A percentile compares a stretch with the other conserved stretches of the same genome.
phyloP scores from a whole-genome alignment of 345 rosid species.

The Aegle marmelos region DNA sequence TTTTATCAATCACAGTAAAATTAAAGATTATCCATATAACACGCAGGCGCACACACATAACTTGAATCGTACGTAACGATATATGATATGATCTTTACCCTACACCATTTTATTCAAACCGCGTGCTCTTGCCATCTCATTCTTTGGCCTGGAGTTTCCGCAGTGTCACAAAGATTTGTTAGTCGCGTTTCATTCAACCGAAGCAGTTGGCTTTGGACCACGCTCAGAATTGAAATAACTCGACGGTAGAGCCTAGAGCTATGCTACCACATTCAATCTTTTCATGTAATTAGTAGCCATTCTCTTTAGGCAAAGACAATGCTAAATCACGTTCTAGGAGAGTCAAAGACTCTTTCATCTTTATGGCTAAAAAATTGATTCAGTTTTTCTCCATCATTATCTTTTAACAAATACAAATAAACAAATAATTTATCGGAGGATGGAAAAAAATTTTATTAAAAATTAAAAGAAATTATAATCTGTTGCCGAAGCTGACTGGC shows the following conservation, averaged over 20 bases:
- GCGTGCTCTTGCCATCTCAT: neutral
- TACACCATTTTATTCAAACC: neutral
- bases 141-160: neutral
- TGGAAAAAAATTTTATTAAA: too few relatives aligned
- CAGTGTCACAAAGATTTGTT: neutral
- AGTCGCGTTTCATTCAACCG: neutral
- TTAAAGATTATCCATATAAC: too few relatives aligned
- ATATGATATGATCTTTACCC: neutral
- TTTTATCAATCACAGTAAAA: too few relatives aligned
- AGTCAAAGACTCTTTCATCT: too few relatives aligned
- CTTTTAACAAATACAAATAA: too few relatives aligned
- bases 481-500: neutral
- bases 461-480: too few relatives aligned
- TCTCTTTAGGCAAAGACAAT: too few relatives aligned
- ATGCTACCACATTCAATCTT: neutral
- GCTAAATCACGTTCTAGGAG: too few relatives aligned
- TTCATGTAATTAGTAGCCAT: neutral
- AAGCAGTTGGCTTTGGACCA: conserved; percentile 1
- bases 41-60: too few relatives aligned
- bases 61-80: too few relatives aligned
- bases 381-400: too few relatives aligned
- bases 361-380: too few relatives aligned
- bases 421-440: neutral
- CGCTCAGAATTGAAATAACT: neutral
- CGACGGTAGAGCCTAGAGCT: neutral